Conservation (phyloP, 495 filamentous ascomycete genomes). For the Penicillium simplicissimum region DNA sequence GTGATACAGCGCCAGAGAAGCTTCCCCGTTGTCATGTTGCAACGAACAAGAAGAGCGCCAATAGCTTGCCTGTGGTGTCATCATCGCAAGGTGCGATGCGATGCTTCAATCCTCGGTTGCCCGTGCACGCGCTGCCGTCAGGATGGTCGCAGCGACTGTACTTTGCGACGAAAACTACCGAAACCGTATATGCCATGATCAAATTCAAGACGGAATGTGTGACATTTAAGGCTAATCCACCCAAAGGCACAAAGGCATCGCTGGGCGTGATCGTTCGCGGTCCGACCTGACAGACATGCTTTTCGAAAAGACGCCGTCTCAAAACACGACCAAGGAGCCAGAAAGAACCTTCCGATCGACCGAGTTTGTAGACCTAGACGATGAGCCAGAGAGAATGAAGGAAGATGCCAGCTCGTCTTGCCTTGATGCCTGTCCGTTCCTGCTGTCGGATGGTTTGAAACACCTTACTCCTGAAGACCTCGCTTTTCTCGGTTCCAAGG, state of each 20-base stretch:
- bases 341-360: background rate
- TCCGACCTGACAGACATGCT: background rate
- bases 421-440: slow-evolving; percentile 35
- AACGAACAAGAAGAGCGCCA: slow-evolving; percentile 40
- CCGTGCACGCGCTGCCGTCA: slow-evolving; percentile 53
- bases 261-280: background rate
- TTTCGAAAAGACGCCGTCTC: background rate
- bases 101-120: slow-evolving; percentile 47
- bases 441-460: slow-evolving; percentile 34
- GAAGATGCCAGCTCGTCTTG: background rate
- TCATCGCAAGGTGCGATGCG: slow-evolving; percentile 54
- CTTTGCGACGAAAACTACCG: slow-evolving; percentile 28
- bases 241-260: background rate
- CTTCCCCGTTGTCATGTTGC: slow-evolving; percentile 22
- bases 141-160: slow-evolving; percentile 44
- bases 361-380: background rate
- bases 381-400: background rate
- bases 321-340: background rate
- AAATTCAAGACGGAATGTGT: background rate
- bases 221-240: background rate
- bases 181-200: slow-evolving; percentile 20
- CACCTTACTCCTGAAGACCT: slow-evolving; percentile 45
- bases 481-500: slow-evolving; percentile 43
- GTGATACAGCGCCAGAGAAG: background rate
- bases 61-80: slow-evolving; percentile 52